Evolutionary conservation across 768 basidiomycete species (phyloP), one percentile per base, ranked within the genome.

Genomic region (Boletales sp.): DNA sequence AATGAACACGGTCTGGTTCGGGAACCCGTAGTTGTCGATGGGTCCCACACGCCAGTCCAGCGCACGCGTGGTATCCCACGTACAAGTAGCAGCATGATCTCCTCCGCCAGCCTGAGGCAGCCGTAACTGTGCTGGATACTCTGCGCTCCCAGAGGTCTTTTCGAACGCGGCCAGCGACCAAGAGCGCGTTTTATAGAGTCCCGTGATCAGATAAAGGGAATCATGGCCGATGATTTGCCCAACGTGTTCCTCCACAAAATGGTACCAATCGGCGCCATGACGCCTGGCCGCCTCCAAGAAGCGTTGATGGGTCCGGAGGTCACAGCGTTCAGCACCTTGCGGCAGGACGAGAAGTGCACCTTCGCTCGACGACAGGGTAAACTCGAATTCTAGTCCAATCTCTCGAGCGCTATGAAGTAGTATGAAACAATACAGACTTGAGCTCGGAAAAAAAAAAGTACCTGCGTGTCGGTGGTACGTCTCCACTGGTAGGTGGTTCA

Each of bases 281-380:
- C 18, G 6, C 9, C 38, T 41, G 1, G 66, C 65, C 18, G 59
- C 58, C 1, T 58, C 48, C 2, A 48, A 21, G 19, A 69, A 66
- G 15, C 31, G 39, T 19, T 12, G 21, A 0, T 47, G 30, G n/a
- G 68, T 60, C 13, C 52, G 54, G n/a, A 68, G 60, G 13, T 64
- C 57, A 13, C 49, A 31, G 5, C 54, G 53, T 11, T 34, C 29
- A 0, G 67, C 64, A 1, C 68, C 72, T 30, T 67, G 58, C 0
- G 70, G 69, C 19, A 72, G 58, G n/a, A 64, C 49, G 6, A 72
- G 55, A 6, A 69, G 46, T 8, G 72, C 67, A 0, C 66, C 70
- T 52, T 60, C 65, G 2, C 19, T 35, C 1, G 59, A 53, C 1
- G 59, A 50, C 4, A 61, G 29, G 19, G 19, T 18, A 11, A 62